Evolutionary conservation across 192 early-diverging fungal genomes (phyloP).

Genomic region (Coemansia sp.): DNA sequence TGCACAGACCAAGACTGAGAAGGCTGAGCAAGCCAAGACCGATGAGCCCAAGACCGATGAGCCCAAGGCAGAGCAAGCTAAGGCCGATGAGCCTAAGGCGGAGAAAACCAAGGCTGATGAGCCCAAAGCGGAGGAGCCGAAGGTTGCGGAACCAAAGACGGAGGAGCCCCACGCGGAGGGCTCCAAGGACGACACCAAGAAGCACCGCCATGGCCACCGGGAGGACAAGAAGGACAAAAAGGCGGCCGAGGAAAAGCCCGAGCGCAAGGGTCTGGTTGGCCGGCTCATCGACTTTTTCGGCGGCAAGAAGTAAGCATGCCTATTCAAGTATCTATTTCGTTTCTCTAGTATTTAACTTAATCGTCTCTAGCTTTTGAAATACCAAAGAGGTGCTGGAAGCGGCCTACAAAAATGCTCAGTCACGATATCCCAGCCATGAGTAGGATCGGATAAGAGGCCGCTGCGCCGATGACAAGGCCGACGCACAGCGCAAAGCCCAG

Average conservation of each 20-base stretch:
- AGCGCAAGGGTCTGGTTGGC: conserved; percentile 52
- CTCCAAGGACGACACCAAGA: conserved; percentile 25
- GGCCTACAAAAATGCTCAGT: neutral
- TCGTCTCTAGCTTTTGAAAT: neutral
- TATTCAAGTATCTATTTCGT: neutral
- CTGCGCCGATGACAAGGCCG: conserved; percentile 69
- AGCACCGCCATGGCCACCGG: conserved; percentile 38
- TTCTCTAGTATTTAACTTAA: neutral
- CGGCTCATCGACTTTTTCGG: conserved; percentile 55
- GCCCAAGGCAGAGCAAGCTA: conserved; percentile 2
- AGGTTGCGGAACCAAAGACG: neutral
- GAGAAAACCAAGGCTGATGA: conserved; percentile 6
- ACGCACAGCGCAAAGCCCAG: conserved; percentile 70
- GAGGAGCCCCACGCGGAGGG: conserved; percentile 6
- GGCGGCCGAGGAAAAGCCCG: conserved; percentile 31
- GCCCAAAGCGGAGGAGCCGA: neutral
- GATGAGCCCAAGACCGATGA: conserved; percentile 6
- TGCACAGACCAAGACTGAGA: neutral
- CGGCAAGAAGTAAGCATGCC: conserved; percentile 37
- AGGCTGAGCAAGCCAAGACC: conserved; percentile 3
- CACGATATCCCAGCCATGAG: conserved; percentile 39
- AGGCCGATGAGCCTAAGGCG: conserved; percentile 13
- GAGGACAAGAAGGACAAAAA: conserved; percentile 33
- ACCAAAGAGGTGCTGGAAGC: neutral
- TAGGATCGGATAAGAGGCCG: conserved; percentile 52